Conservation (phyloP, 2,329 filamentous ascomycete species). For the Sphaerulina musiva region DNA sequence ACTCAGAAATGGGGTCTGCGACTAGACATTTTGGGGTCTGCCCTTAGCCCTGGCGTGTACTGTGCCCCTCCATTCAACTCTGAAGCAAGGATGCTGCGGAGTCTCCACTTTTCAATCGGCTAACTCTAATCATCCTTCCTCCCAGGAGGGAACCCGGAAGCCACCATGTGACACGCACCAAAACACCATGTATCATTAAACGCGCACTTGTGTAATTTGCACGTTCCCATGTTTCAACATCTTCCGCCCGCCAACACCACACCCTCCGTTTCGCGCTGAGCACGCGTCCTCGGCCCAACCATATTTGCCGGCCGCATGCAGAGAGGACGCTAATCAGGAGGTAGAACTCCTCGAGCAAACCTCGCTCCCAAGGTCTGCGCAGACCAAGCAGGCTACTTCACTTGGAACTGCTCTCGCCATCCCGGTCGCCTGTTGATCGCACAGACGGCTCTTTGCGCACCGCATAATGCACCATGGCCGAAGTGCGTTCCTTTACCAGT, state of each 20-base stretch:
- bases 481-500: conserved; percentile 2
- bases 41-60: too few relatives aligned
- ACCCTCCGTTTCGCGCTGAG: background rate
- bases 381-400: too few relatives aligned
- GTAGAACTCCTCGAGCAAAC: background rate
- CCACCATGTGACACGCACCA: background rate
- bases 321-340: background rate
- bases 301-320: background rate
- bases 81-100: background rate
- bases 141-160: too few relatives aligned
- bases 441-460: background rate
- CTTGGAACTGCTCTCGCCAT: background rate
- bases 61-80: too few relatives aligned
- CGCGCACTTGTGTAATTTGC: background rate
- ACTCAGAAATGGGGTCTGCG: too few relatives aligned
- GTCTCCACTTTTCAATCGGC: background rate
- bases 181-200: background rate
- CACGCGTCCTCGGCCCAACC: background rate
- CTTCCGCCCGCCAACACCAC: background rate
- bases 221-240: background rate
- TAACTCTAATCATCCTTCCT: background rate
- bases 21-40: too few relatives aligned
- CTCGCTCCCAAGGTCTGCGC: background rate
- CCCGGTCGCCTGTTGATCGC: background rate
- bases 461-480: conserved; percentile 20